Conservation (phyloP, 129 eudicot genomes). For the Tagetes patula region DNA sequence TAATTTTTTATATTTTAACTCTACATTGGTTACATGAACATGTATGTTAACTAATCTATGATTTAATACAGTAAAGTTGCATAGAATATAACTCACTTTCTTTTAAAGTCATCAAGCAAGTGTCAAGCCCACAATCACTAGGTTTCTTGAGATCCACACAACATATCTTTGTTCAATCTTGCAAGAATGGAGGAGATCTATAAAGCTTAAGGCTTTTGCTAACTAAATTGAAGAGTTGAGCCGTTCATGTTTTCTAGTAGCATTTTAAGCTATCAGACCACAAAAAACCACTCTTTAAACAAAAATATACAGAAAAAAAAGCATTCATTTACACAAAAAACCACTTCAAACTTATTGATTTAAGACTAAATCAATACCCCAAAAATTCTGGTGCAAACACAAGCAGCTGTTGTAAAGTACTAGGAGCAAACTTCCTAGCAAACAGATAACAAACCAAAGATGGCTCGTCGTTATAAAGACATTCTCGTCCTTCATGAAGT, state of each 20-base stretch:
- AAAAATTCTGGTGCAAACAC: constrained; percentile 52
- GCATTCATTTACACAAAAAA: constrained; percentile 9
- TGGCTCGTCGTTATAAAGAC: constrained; percentile 54
- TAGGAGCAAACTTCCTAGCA: constrained; percentile 88
- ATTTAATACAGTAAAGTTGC: too few species aligned
- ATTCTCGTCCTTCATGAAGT: constrained; percentile 44
- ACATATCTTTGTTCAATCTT: not conserved
- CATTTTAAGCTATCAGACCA: constrained; percentile 13
- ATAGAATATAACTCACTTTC: too few species aligned
- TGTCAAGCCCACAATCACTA: not conserved
- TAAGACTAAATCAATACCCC: constrained; percentile 45
- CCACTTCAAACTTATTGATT: constrained; percentile 21
- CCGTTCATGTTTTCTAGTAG: not conserved
- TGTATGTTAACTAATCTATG: too few species aligned
- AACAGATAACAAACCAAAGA: constrained; percentile 58
- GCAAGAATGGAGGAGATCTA: not conserved
- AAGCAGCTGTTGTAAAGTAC: constrained; percentile 58
- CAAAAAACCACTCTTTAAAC: constrained; percentile 9
- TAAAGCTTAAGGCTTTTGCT: not conserved
- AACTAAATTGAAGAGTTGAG: constrained; percentile 1
- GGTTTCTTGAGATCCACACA: not conserved
- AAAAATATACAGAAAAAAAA: not conserved
- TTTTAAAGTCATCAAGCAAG: not conserved
- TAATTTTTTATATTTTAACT: too few species aligned
- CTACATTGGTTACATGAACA: too few species aligned